Evolutionary conservation across 2,329 filamentous ascomycete species (phyloP).

Genomic region (Trichophyton verrucosum): DNA sequence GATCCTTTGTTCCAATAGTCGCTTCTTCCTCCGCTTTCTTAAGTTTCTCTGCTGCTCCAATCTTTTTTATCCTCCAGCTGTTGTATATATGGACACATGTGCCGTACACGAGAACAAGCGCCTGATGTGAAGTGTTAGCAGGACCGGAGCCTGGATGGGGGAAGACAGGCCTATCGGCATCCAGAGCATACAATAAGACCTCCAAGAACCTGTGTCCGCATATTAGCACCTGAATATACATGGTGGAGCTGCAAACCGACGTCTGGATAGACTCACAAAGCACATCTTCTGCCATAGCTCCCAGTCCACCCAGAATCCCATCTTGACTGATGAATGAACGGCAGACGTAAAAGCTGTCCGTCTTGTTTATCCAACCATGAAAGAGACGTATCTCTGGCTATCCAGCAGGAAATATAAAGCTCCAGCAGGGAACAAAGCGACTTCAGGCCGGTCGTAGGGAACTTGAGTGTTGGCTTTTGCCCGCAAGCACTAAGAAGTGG

Average conservation of each 20-base stretch:
- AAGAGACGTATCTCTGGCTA: neutral
- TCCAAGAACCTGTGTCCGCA: conserved; percentile 51
- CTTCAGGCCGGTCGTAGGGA: neutral
- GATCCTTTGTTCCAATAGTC: conserved; percentile 44
- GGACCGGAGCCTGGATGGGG: neutral
- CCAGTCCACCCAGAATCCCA: conserved; percentile 57
- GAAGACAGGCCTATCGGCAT: conserved; percentile 6
- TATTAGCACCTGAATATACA: conserved; percentile 4
- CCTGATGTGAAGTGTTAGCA: conserved; percentile 23
- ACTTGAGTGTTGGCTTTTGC: neutral
- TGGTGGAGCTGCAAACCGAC: neutral
- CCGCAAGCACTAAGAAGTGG: no score
- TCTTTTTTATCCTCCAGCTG: conserved; percentile 48
- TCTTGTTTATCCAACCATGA: neutral
- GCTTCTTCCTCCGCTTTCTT: conserved; percentile 41
- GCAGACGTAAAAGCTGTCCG: neutral
- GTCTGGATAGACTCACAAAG: conserved; percentile 51
- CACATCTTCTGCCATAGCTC: conserved; percentile 79
- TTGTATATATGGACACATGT: conserved; percentile 48
- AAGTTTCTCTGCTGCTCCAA: conserved; percentile 54
- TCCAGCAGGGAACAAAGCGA: neutral
- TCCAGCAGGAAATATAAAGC: neutral
- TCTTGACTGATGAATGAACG: conserved; percentile 16
- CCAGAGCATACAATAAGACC: conserved; percentile 47
- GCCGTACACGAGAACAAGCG: conserved; percentile 55